These are phyloP conservation scores for Penicillium lividum DNA, from an alignment of 495 filamentous ascomycete genomes.

Conservation along the genomic window DNA sequence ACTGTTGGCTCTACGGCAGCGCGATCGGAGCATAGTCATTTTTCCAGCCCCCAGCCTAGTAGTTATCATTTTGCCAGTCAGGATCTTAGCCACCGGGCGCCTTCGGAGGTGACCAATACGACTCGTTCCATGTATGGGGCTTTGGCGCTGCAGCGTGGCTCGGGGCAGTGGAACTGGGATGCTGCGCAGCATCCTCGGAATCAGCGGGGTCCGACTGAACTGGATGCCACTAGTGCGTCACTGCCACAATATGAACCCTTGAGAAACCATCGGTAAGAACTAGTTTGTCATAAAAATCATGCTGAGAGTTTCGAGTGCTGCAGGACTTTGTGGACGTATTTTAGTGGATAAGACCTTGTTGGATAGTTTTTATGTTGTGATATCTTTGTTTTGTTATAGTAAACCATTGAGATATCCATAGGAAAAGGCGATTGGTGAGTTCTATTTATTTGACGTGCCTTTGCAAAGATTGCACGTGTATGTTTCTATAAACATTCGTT, in stretches of 20 bases:
- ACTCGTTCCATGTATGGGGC: neutral
- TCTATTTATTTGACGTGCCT: too few relatives aligned
- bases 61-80: conserved; percentile 17
- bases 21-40: conserved; percentile 14
- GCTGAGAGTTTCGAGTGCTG: too few relatives aligned
- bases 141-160: conserved; percentile 4
- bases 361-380: neutral
- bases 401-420: neutral
- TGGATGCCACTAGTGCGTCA: conserved; percentile 18
- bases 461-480: too few relatives aligned
- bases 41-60: conserved; percentile 14
- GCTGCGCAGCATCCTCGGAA: conserved; percentile 8
- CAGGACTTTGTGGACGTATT: too few relatives aligned
- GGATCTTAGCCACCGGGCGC: conserved; percentile 2
- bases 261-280: neutral
- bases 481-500: too few relatives aligned
- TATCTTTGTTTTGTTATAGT: neutral
- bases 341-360: neutral
- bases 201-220: conserved; percentile 24
- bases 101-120: neutral
- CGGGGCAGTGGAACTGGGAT: conserved; percentile 34
- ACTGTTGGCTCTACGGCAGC: conserved; percentile 1
- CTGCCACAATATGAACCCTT: neutral
- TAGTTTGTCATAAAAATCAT: too few relatives aligned
- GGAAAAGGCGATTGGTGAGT: too few relatives aligned